Base-by-base conservation (phyloP, 2,329 filamentous ascomycete species). In the Lasiodiplodia hormozganensis region DNA sequence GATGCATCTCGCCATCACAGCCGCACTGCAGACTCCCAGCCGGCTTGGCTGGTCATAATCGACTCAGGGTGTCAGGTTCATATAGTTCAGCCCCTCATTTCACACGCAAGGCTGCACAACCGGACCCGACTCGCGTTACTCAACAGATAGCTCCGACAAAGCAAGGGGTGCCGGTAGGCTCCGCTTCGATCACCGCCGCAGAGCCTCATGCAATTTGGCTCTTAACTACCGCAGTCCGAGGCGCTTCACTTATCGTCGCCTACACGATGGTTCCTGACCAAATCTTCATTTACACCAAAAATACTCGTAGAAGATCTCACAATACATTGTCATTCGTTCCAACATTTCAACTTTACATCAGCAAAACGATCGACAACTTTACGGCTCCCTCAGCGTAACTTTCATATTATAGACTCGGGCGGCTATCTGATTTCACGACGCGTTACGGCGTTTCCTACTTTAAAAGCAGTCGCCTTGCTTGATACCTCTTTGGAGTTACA, bases 271-370 rank as follows among this genome's bases (percentile, higher is more conserved):
- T 64, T 18, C 60, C 60, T 5, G 18, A 28, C 5, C 14, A 64
- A 21, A 14, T 64, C 40, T 64, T 64, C 31, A 38, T 64, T 38
- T 38, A 18, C n/a, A 64, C 60, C 47, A 64, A 64, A 31, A 64
- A 40, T 49, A 68, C 34, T 25, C 57, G 56, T 23, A 67, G 28
- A 31, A 67, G 38, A 62, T 66, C 56, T 38, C 34, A 43, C 65
- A n/a, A 12, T 21, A 40, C 12, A 12, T n/a, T 14, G 51, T 56
- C 60, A 64, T 38, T 64, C 60, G 4, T 57, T 51, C 52, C 23
- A 36, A 16, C 31, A 21, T 47, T 28, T 62, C 16, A 18, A 4
- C 2, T 10, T 62, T 49, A n/a, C 43, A n/a, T 18, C 10, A 11
- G 34, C 25, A 7, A 5, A 16, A 10, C 16, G 58, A 21, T 14